Evolutionary conservation across 345 rosid species (phyloP).

Genomic region (Aegle marmelos): DNA sequence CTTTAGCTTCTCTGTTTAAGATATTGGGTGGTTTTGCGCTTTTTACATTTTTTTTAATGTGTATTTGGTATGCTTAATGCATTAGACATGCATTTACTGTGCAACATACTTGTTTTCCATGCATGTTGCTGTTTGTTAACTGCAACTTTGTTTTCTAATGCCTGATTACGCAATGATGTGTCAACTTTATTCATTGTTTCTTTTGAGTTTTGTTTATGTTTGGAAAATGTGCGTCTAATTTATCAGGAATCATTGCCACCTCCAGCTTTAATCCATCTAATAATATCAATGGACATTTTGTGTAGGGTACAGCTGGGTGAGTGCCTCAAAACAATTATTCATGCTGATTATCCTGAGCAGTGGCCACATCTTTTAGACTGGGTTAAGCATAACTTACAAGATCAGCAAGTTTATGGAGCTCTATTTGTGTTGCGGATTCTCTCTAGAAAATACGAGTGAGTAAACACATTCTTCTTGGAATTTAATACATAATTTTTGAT

Average conservation of each 20-base stretch:
- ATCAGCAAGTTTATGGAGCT: constrained; percentile 90
- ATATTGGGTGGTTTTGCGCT: not conserved
- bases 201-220: not conserved
- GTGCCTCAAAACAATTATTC: constrained; percentile 90
- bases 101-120: not conserved
- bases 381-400: constrained; percentile 87
- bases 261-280: not conserved
- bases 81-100: no score
- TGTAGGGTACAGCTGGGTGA: constrained; percentile 94
- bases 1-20: not conserved
- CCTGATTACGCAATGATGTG: not conserved
- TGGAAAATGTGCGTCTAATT: not conserved
- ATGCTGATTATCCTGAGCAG: constrained; percentile 98
- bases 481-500: not conserved
- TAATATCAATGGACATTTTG: not conserved
- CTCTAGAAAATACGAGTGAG: constrained; percentile 96
- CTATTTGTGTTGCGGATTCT: constrained; percentile 89
- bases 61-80: not conserved
- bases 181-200: not conserved
- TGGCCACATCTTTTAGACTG: constrained; percentile 96
- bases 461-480: not conserved
- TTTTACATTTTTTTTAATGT: constrained; percentile 5
- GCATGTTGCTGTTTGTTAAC: not conserved
- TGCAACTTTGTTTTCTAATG: not conserved
- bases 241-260: not conserved